Evolutionary conservation across 306 rosid species (phyloP).

Genomic region (Pterocarpus macrocarpus): DNA sequence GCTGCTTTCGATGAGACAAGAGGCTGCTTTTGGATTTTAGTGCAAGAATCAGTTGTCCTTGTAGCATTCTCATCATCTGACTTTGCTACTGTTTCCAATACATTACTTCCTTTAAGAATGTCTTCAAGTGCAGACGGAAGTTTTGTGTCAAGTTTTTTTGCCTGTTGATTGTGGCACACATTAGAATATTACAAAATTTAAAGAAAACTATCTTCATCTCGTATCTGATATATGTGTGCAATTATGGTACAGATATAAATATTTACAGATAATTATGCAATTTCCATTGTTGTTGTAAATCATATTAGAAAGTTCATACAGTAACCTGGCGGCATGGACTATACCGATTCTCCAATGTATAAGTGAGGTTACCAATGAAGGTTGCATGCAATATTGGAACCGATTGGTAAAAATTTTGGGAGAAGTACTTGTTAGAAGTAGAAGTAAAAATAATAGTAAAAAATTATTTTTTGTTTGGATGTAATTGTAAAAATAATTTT

Average conservation of each 20-base stretch:
- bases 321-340: slow-evolving; percentile 20
- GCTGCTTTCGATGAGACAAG: slow-evolving; percentile 43
- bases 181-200: slow-evolving; percentile 49
- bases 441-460: too few relatives aligned
- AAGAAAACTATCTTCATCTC: slow-evolving; percentile 25
- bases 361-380: slow-evolving; percentile 17
- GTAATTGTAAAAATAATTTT: too few relatives aligned
- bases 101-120: slow-evolving; percentile 55
- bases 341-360: slow-evolving; percentile 7
- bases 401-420: too few relatives aligned
- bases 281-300: not conserved
- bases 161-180: slow-evolving; percentile 58
- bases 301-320: slow-evolving; percentile 28
- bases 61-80: slow-evolving; percentile 38
- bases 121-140: slow-evolving; percentile 68
- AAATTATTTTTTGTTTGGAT: too few relatives aligned
- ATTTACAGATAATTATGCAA: slow-evolving; percentile 15
- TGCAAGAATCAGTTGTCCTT: slow-evolving; percentile 17
- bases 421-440: too few relatives aligned
- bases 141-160: slow-evolving; percentile 65
- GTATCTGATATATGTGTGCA: slow-evolving; percentile 22
- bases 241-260: slow-evolving; percentile 9
- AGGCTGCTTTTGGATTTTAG: not conserved
- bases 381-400: not conserved
- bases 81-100: slow-evolving; percentile 47